Evolutionary conservation across 148 eudicot species (phyloP).

Genomic region (Hydrangea macrophylla): DNA sequence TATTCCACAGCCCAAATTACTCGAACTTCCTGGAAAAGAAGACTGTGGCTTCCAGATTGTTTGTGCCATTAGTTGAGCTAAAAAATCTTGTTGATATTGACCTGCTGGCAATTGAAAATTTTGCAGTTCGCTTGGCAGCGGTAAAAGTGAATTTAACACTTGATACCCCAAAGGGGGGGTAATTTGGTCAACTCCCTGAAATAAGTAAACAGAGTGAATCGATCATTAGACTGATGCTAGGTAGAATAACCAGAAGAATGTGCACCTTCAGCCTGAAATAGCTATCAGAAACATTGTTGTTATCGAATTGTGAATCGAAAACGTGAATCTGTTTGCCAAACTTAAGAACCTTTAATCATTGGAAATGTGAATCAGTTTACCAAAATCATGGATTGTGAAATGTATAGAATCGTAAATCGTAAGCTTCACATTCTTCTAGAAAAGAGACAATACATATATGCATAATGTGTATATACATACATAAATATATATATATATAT

Average conservation of each 20-base stretch:
- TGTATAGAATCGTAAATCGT: no score
- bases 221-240: background rate
- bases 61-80: conserved; percentile 18
- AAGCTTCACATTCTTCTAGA: no score
- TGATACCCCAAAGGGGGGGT: conserved; percentile 18
- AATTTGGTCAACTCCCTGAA: conserved; percentile 24
- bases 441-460: background rate
- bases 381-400: no score
- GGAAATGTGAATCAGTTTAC: no score
- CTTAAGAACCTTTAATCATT: no score
- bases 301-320: no score
- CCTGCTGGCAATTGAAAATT: background rate
- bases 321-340: no score
- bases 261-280: no score
- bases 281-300: no score
- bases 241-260: no score
- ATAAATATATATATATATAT: no score
- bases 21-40: conserved; percentile 2
- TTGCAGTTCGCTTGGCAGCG: background rate
- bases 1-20: conserved; percentile 5
- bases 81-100: conserved; percentile 18
- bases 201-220: background rate
- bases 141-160: conserved; percentile 9
- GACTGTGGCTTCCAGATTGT: conserved; percentile 5
- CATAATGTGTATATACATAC: background rate